Evolutionary conservation across 768 basidiomycete species (phyloP), one percentile per base, ranked within the genome.

Genomic region (Neoboletus brunneissimus): DNA sequence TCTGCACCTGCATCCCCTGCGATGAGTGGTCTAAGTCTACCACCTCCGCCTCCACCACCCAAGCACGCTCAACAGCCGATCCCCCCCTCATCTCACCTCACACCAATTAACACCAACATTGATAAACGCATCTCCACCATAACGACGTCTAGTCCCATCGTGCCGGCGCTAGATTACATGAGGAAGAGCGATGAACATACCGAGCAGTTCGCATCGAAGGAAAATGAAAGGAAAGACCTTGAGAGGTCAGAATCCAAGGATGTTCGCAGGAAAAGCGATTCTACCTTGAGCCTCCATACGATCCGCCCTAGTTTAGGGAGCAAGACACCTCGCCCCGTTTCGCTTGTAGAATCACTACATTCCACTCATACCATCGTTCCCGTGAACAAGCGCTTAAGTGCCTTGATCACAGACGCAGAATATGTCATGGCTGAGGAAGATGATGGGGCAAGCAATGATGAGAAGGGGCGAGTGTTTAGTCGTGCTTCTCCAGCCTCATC

Each of bases 211-310:
- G 49, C 53, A 51, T 55, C 51, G 32, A 67, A 65, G 57, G 68
- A 65, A 59, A 67, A 57, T 34, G 66, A 64, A 44, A 60, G 57
- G 62, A 75, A 64, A 48, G 72, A 73, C 29, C 54, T 61, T 27
- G 73, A 72, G 44, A 62, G 73, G 67, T 64, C 57, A 42, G 79
- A 81, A 45, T 68, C 68, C 64, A 91, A 87, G 74, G 89, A 91
- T 59, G 77, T 78, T 32, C 88, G 89, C 86, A 76, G 89, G 64
- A 89, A 88, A 73, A 90, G 89, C 62, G 89, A 92, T 70, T 85
- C 89, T 7, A 90, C 88, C n/a, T 82, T 86, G 66, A 86, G 88
- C 64, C 84, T 86, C 66, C 81, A 81, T 59, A 91, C 89, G 20
- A 81, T 89, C 54, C 81, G 88, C 31, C 81, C 85, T 35, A 67